These are phyloP conservation scores for Ophiosphaerella narmari DNA, from an alignment of 2,329 filamentous ascomycete species.

Conservation along the genomic window DNA sequence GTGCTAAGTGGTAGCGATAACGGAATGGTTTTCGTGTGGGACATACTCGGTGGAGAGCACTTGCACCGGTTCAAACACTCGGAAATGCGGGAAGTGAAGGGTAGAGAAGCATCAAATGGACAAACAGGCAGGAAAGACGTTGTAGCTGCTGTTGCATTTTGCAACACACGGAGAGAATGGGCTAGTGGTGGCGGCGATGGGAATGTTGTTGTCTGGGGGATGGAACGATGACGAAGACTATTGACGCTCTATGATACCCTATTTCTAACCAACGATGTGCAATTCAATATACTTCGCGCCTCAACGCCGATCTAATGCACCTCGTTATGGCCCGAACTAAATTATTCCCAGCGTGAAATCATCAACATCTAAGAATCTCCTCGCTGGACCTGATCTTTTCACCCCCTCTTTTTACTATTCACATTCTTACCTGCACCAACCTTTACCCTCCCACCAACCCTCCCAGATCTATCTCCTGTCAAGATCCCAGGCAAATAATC, in stretches of 20 bases:
- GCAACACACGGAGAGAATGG: conserved; percentile 52
- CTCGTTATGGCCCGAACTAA: not conserved
- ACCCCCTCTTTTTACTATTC: conserved; percentile 72
- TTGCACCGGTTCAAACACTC: conserved; percentile 63
- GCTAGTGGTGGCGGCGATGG: conserved; percentile 57
- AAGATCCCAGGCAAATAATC: conserved; percentile 87
- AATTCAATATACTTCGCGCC: not conserved
- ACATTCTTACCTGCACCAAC: conserved; percentile 86
- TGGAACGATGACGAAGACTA: conserved; percentile 9
- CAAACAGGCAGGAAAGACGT: conserved; percentile 48
- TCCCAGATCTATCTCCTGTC: conserved; percentile 71
- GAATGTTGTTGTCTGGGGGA: conserved; percentile 44
- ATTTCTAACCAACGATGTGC: not conserved
- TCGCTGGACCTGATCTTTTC: not conserved
- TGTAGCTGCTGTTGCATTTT: conserved; percentile 55
- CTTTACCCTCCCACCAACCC: conserved; percentile 68
- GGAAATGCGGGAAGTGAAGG: conserved; percentile 33
- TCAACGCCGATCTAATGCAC: conserved; percentile 12
- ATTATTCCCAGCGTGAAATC: not conserved
- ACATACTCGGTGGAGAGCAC: conserved; percentile 74
- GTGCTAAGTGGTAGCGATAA: conserved; percentile 83
- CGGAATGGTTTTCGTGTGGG: conserved; percentile 78
- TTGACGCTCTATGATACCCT: conserved; percentile 10
- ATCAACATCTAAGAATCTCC: not conserved
- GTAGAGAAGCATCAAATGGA: conserved; percentile 38